These are phyloP conservation scores for Didymella lethalis DNA, from an alignment of 2,329 filamentous ascomycete genomes.

Conservation along the genomic window DNA sequence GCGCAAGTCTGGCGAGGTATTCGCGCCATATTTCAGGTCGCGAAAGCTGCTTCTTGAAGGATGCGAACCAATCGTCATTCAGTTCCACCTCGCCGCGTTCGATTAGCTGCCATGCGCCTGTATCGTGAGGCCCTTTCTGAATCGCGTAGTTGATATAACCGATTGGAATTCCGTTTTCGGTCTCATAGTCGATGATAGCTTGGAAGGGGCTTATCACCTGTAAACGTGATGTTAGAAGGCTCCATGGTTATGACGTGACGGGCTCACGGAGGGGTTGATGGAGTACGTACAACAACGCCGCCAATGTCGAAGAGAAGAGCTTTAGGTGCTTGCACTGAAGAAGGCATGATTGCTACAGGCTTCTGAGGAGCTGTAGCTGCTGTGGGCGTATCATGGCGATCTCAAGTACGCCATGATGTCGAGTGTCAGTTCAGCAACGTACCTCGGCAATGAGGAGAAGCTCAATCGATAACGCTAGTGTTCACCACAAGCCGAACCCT, in stretches of 20 bases:
- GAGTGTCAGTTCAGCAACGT: slow-evolving; percentile 24
- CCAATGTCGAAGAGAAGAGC: slow-evolving; percentile 88
- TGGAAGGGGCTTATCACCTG: slow-evolving; percentile 94
- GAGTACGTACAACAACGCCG: slow-evolving; percentile 84
- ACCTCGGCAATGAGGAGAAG: slow-evolving; percentile 36
- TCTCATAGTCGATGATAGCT: slow-evolving; percentile 90
- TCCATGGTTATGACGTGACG: neutral
- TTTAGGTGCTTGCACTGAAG: slow-evolving; percentile 25
- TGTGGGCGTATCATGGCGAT: slow-evolving; percentile 28
- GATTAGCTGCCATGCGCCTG: slow-evolving; percentile 84
- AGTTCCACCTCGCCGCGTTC: slow-evolving; percentile 84
- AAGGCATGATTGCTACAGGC: slow-evolving; percentile 18
- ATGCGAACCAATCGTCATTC: slow-evolving; percentile 75
- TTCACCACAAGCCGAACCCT: neutral
- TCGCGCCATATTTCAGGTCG: slow-evolving; percentile 71
- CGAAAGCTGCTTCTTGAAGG: slow-evolving; percentile 78
- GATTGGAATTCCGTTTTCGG: slow-evolving; percentile 75
- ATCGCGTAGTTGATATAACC: slow-evolving; percentile 95
- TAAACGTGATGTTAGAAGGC: neutral
- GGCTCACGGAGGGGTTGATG: slow-evolving; percentile 4
- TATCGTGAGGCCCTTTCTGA: slow-evolving; percentile 73
- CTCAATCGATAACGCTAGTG: slow-evolving; percentile 28
- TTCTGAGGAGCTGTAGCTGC: slow-evolving; percentile 8
- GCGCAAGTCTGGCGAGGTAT: slow-evolving; percentile 55
- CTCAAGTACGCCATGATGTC: slow-evolving; percentile 24